These are phyloP conservation scores for Saccharomycopsis synnaedendra DNA, from an alignment of 805 yeast species.

Conservation along the genomic window DNA sequence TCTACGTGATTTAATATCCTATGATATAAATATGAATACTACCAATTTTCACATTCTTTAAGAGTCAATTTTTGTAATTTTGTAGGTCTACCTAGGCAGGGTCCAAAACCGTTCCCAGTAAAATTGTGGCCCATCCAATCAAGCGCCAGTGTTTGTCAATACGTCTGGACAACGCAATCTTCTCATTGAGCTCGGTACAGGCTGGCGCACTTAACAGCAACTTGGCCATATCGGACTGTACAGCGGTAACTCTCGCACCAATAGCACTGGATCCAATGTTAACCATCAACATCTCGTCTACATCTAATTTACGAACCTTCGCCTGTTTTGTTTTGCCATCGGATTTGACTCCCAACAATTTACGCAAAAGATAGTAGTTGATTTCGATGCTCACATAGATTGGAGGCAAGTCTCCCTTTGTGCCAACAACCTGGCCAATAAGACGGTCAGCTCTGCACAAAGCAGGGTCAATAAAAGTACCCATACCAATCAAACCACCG, in stretches of 20 bases:
- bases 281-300: conserved; percentile 95
- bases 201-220: conserved; percentile 95
- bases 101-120: conserved; percentile 83
- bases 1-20: neutral
- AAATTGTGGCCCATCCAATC: conserved; percentile 99
- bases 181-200: conserved; percentile 96
- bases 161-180: conserved; percentile 97
- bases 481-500: conserved; percentile 99
- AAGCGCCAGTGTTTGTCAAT: conserved; percentile 99
- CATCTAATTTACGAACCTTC: conserved; percentile 87
- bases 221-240: conserved; percentile 98
- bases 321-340: conserved; percentile 82
- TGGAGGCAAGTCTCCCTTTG: conserved; percentile 90
- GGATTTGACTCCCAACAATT: conserved; percentile 96
- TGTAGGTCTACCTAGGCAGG: conserved; percentile 20
- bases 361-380: conserved; percentile 90
- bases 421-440: conserved; percentile 98
- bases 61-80: too few species aligned
- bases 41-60: too few species aligned
- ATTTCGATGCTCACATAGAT: conserved; percentile 96
- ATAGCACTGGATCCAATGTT: conserved; percentile 99
- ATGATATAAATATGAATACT: neutral
- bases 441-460: conserved; percentile 98
- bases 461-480: conserved; percentile 98
- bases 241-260: conserved; percentile 97